Evolutionary conservation across 1,284 basidiomycete species (phyloP), one percentile per base, ranked within the genome.

Genomic region (Puccinia hordei): DNA sequence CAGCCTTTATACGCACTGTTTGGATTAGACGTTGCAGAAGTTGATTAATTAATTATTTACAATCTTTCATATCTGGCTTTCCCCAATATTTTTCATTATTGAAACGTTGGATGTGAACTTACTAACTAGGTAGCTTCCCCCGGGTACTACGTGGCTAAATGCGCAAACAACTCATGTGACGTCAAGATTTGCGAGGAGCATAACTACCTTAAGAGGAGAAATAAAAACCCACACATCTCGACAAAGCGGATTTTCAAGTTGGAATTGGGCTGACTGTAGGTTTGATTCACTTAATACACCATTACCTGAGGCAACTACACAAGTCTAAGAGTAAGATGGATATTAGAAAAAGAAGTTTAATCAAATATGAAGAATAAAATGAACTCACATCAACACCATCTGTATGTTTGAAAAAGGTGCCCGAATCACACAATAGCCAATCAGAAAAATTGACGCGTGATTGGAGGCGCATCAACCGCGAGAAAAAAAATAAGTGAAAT

Each of bases 321-420:
- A 68, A 24, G 24, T 27, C 66, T 68, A 49, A 33, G 15, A n/a
- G 3, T 22, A 68, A 68, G 24, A 44, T 6, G 49, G 17, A 49
- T 38, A 38, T 38, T 22, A 22, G 13, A 10, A 22, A 22, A 35
- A 35, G 41, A 19, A 10, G 38, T 4, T 46, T 44, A 3, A 15
- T 38, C 13, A 27, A 38, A 5, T 19, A 15, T 44, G 3, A 2
- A 10, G 5, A 13, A 68, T 12, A 68, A 24, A 49, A 5, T 49
- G 27, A 15, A 27, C 66, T 68, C 27, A 68, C 66, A 49, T 68
- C 66, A 33, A 68, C 66, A 46, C 66, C 66, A 68, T 68, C 66
- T 68, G 17, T 4, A 68, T 27, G 10, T 38, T n/a, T 3, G 38
- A 44, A 13, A 13, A 22, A 68, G 4, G 17, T 15, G 19, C 38